Base-by-base conservation (phyloP, 805 yeast genomes). In the Yamadazyma insecticola region DNA sequence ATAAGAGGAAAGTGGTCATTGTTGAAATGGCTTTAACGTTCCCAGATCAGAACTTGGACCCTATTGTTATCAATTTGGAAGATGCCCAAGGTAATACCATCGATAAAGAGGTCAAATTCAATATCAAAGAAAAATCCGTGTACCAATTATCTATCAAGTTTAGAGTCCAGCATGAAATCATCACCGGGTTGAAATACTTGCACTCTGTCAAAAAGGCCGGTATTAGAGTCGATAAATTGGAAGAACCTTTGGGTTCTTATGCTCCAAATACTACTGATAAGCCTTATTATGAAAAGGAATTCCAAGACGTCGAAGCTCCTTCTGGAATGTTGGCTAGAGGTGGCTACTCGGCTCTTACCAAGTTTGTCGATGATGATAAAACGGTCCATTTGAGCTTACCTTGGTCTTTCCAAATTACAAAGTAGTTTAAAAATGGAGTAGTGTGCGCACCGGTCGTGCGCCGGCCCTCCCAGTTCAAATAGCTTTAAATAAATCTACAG, bases 261-360 rank as follows among this genome's bases (percentile, higher is more conserved):
- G 89, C 95, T 7, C 97, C 97, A 45, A 84, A 76, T 55, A 87
- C 96, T 3, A 67, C 63, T 35, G 85, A 75, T 25, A 84, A 81
- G 51, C 95, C 95, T 6, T 81, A 57, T 52, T 88, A 84, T 52
- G 85, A 76, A 43, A 60, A 59, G 70, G 68, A 34, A 55, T 72
- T 47, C 50, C 49, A 56, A 24, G 70, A 62, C 30, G 88, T 83
- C 37, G 95, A 87, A 56, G 96, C 96, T 5, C 97, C 97, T 22
- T 72, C 86, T 27, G 97, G 97, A 1, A 57, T 89, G 55, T 58
- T 89, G 41, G 95, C 92, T 3, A 76, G 97, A 58, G 96, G 96
- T 23, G 70, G 75, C 29, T 89, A 86, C 62, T 73, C 79, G 26
- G 95, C 95, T 5, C 68, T 73, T 21, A 79, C 94, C 11, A 84